A percentile compares a stretch with the other conserved stretches of the same genome.
phyloP scores from a whole-genome alignment of 2,329 filamentous ascomycete genomes.

The Trichoderma gracile region DNA sequence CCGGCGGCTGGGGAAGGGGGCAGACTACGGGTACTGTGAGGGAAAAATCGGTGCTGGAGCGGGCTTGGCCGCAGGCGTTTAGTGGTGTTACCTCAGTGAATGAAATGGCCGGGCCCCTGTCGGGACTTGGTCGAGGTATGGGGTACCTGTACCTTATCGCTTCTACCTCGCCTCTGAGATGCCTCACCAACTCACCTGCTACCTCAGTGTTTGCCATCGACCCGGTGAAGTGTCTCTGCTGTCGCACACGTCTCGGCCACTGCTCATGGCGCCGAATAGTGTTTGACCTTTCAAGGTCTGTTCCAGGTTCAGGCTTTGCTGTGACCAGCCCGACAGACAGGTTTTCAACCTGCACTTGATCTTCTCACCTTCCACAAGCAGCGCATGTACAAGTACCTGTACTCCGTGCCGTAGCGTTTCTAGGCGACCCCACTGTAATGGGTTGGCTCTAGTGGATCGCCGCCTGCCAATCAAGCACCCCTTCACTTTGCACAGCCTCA shows the following conservation, averaged over 20 bases:
- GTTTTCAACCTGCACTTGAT: too few relatives aligned
- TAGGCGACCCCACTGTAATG: slow-evolving; percentile 17
- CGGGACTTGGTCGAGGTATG: background rate
- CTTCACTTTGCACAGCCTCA: slow-evolving; percentile 23
- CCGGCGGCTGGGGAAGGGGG: background rate
- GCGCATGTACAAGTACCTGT: background rate
- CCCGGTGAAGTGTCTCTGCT: too few relatives aligned
- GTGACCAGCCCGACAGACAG: too few relatives aligned
- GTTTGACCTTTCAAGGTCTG: too few relatives aligned
- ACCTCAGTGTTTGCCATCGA: too few relatives aligned
- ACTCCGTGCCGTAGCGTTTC: slow-evolving; percentile 3
- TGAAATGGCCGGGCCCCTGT: background rate
- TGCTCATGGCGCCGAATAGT: too few relatives aligned
- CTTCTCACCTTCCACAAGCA: too few relatives aligned
- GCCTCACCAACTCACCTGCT: too few relatives aligned
- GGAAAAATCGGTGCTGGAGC: background rate
- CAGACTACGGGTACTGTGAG: background rate
- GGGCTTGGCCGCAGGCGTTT: background rate
- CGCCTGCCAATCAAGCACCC: slow-evolving; percentile 18
- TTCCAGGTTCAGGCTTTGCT: too few relatives aligned
- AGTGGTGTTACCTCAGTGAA: slow-evolving; percentile 1
- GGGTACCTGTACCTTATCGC: background rate
- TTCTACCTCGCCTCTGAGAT: too few relatives aligned
- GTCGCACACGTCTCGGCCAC: too few relatives aligned
- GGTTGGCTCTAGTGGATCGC: slow-evolving; percentile 13